A percentile compares a stretch with the other conserved stretches of the same genome.
phyloP scores from a whole-genome alignment of 108 stramenopile genomes.

The Licmophora abbreviata region DNA sequence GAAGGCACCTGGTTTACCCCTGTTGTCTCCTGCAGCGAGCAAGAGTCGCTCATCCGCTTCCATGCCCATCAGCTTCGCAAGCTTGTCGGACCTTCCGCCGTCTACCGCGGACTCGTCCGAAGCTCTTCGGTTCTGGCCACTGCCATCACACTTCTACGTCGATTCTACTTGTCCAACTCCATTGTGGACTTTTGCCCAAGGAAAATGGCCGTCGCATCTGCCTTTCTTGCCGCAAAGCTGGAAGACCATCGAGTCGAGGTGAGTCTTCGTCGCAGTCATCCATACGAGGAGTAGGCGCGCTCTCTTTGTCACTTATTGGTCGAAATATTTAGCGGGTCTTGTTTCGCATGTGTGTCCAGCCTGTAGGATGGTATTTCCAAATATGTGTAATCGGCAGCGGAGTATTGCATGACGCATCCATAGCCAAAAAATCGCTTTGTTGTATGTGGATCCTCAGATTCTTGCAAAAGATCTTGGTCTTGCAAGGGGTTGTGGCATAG shows the following conservation, averaged over 20 bases:
- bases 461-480: too few relatives aligned
- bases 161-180: constrained; percentile 79
- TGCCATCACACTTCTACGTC: constrained; percentile 56
- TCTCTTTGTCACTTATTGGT: too few relatives aligned
- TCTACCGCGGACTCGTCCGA: constrained; percentile 37
- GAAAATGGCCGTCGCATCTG: constrained; percentile 52
- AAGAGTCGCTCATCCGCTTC: constrained; percentile 53
- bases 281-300: too few relatives aligned
- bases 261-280: constrained; percentile 13
- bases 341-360: too few relatives aligned
- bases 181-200: constrained; percentile 62
- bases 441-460: too few relatives aligned
- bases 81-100: constrained; percentile 63
- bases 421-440: too few relatives aligned
- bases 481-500: too few relatives aligned
- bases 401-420: too few relatives aligned
- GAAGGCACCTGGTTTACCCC: neutral
- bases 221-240: constrained; percentile 69
- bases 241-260: constrained; percentile 49
- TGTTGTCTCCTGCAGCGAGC: constrained; percentile 25
- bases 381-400: too few relatives aligned
- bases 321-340: too few relatives aligned
- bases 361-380: too few relatives aligned
- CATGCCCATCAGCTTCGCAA: constrained; percentile 64
- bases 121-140: constrained; percentile 57